These are phyloP conservation scores for Trichoderma guizhouense DNA, from an alignment of 2,329 filamentous ascomycete species.

Conservation along the genomic window DNA sequence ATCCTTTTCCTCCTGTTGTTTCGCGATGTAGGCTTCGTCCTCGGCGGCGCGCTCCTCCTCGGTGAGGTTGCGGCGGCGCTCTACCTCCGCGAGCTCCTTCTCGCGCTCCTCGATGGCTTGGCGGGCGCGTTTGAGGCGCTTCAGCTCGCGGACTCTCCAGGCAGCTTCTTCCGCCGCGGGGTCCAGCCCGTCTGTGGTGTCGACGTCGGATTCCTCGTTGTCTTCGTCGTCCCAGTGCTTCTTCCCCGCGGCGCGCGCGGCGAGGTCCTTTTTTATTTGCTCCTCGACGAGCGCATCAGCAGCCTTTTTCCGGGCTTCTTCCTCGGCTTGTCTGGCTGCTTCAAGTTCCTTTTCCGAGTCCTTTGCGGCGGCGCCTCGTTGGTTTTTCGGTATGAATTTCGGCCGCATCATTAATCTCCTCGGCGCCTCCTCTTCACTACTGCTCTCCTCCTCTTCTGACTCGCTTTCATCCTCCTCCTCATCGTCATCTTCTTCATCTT, in stretches of 20 bases:
- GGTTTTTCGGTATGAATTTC: slow-evolving; percentile 60
- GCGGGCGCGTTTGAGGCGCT: slow-evolving; percentile 81
- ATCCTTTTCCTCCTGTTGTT: slow-evolving; percentile 77
- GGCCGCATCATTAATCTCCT: slow-evolving; percentile 58
- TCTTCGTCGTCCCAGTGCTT: slow-evolving; percentile 86
- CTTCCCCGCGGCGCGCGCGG: slow-evolving; percentile 69
- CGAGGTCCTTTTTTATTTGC: slow-evolving; percentile 78
- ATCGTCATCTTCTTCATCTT: slow-evolving; percentile 35
- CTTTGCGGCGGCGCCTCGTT: slow-evolving; percentile 39
- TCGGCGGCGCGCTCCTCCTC: slow-evolving; percentile 82
- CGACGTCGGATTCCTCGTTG: slow-evolving; percentile 68
- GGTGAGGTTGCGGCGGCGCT: slow-evolving; percentile 81
- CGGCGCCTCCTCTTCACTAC: slow-evolving; percentile 57
- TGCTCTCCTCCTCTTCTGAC: slow-evolving; percentile 44
- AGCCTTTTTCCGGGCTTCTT: slow-evolving; percentile 63
- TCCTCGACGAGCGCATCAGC: slow-evolving; percentile 81
- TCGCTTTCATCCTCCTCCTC: slow-evolving; percentile 39
- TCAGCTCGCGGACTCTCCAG: slow-evolving; percentile 90
- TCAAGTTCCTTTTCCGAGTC: slow-evolving; percentile 35
- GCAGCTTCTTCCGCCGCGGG: slow-evolving; percentile 85
- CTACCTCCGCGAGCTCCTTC: slow-evolving; percentile 81
- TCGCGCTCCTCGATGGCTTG: slow-evolving; percentile 81
- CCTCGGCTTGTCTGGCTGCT: slow-evolving; percentile 44
- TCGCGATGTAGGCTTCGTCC: slow-evolving; percentile 72
- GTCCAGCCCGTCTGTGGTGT: slow-evolving; percentile 85